Conservation (phyloP, 1,139 yeast genomes). For the Yamadazyma jaroonii region DNA sequence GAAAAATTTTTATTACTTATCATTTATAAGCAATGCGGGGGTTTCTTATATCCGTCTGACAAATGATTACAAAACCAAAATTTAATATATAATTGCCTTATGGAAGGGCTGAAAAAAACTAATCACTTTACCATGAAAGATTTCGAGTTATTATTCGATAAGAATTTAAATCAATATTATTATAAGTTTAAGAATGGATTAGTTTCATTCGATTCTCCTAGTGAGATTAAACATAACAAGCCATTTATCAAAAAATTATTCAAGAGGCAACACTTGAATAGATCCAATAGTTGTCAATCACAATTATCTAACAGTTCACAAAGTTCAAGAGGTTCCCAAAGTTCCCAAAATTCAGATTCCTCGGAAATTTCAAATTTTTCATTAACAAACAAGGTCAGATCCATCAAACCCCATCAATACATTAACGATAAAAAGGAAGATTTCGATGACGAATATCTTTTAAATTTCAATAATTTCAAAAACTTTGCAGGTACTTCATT, state of each 20-base stretch:
- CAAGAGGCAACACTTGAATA: not conserved
- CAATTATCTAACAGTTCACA: not conserved
- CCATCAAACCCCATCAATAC: not conserved
- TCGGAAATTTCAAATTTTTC: not conserved
- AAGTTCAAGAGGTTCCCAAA: not conserved
- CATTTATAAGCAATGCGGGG: too few species aligned
- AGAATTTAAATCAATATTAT: constrained; percentile 34
- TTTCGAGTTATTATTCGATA: constrained; percentile 31
- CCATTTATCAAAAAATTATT: constrained; percentile 1
- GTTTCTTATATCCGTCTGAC: too few species aligned
- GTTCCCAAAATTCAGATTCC: not conserved
- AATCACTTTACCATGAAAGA: constrained; percentile 3
- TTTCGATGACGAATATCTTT: constrained; percentile 28
- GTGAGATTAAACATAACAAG: constrained; percentile 28
- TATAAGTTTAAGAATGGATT: constrained; percentile 30
- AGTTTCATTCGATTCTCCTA: constrained; percentile 39
- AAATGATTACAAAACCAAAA: not conserved
- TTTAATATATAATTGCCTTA: not conserved
- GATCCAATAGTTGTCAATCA: constrained; percentile 2
- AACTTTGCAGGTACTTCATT: constrained; percentile 34
- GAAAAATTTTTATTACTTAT: too few species aligned
- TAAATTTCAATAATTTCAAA: constrained; percentile 24
- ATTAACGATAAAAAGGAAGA: not conserved
- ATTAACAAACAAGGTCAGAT: not conserved
- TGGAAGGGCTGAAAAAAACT: not conserved